Percentiles rank a stretch among this genome's conserved stretches.
phyloP scores from a whole-genome alignment of 1,139 yeast species.

The Kurtzmaniella quercitrusa region DNA sequence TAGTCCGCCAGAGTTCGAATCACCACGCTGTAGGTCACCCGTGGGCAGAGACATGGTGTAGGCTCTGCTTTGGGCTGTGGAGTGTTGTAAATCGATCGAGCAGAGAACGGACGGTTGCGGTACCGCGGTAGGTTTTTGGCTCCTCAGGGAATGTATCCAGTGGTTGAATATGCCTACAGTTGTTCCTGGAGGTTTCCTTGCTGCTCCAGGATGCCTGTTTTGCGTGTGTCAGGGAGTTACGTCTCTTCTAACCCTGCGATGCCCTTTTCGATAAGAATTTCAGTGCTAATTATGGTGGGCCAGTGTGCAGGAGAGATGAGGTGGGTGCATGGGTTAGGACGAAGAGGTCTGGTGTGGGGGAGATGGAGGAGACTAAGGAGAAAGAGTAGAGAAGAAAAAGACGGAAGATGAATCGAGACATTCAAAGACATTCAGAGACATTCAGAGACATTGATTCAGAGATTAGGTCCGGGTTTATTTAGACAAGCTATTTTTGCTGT shows the following conservation, averaged over 20 bases:
- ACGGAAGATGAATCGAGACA: too few relatives aligned
- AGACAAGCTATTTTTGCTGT: too few relatives aligned
- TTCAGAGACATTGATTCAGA: too few relatives aligned
- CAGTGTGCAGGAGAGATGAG: not conserved
- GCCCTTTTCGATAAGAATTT: not conserved
- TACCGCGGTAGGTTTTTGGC: not conserved
- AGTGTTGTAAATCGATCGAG: too few relatives aligned
- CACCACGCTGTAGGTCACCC: not conserved
- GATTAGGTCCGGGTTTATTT: too few relatives aligned
- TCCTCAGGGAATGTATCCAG: not conserved
- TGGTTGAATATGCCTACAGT: not conserved
- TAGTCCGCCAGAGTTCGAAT: not conserved
- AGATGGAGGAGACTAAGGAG: not conserved
- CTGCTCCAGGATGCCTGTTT: not conserved
- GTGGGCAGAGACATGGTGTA: conserved; percentile 1
- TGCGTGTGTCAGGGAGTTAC: not conserved
- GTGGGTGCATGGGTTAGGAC: not conserved
- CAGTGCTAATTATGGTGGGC: not conserved
- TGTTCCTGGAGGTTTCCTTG: not conserved
- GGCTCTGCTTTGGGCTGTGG: not conserved
- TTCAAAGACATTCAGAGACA: too few relatives aligned
- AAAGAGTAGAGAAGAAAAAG: too few relatives aligned
- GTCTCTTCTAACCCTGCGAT: not conserved
- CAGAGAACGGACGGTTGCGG: too few relatives aligned
- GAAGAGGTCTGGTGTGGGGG: not conserved